phyloP scores from a whole-genome alignment of 495 filamentous ascomycete genomes.

The Penicillium riverlandense region DNA sequence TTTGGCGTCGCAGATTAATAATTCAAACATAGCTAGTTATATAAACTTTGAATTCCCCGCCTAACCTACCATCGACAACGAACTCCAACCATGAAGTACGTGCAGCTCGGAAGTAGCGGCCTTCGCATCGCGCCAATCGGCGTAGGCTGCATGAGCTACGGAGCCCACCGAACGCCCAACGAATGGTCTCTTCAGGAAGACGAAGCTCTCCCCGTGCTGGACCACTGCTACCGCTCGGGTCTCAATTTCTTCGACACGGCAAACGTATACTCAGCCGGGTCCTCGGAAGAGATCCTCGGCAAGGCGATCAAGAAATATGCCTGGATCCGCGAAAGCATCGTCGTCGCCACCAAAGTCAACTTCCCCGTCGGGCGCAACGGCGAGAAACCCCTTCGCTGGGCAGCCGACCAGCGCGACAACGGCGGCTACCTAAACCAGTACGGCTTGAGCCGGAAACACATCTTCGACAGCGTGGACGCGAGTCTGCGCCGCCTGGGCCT shows the following conservation, averaged over 20 bases:
- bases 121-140: conserved; percentile 61
- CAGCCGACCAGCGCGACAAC: conserved; percentile 10
- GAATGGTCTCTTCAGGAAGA: conserved; percentile 57
- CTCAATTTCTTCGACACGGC: conserved; percentile 56
- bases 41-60: too few species aligned
- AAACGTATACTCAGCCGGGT: conserved; percentile 35
- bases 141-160: conserved; percentile 64
- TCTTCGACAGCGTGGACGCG: conserved; percentile 65
- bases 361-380: conserved; percentile 74
- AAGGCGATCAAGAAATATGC: conserved; percentile 38
- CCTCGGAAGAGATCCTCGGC: conserved; percentile 25
- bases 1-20: too few species aligned
- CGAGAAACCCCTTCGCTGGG: conserved; percentile 19
- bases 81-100: conserved; percentile 13
- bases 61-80: too few species aligned
- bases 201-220: conserved; percentile 56
- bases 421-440: conserved; percentile 23
- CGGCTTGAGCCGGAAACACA: conserved; percentile 57
- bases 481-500: conserved; percentile 58
- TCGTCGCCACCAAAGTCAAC: conserved; percentile 72
- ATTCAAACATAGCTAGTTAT: too few species aligned
- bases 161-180: conserved; percentile 35
- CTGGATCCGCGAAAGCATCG: conserved; percentile 64
- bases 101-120: conserved; percentile 53
- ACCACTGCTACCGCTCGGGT: conserved; percentile 61